Base-by-base conservation (phyloP, 2,329 filamentous ascomycete genomes). In the Amphichorda felina region DNA sequence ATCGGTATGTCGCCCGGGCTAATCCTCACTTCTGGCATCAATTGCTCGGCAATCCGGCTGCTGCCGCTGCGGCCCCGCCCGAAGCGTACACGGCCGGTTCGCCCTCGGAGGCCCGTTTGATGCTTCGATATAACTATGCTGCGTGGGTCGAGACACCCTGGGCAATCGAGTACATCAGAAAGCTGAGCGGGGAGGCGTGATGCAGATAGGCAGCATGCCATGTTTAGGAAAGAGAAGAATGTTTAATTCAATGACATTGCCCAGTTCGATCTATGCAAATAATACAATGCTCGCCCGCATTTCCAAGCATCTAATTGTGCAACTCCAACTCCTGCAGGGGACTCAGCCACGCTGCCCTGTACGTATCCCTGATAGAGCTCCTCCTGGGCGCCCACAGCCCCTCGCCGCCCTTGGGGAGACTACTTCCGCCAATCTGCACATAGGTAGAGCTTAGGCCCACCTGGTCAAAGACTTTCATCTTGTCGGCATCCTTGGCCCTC, bases 331-430 rank as follows among this genome's bases (percentile, higher is more conserved):
- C 31, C 3, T 33, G 11, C 16, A 34, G 24, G 5, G 17, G 9
- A 24, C 28, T 13, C 22, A 13, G 10, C 13, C 11, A 22, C 7
- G 15, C 29, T 8, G 31, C 31, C 4, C 5, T n/a, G 16, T 18
- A 34, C n/a, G 34, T 19, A 18, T 38, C 36, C 26, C 28, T 30
- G 19, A 22, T 14, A 14, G 28, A 34, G 5, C 21, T 29, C 24
- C n/a, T 14, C 19, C 26, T 33, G 8, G 36, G 36, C 16, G 30
- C 30, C 36, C 36, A 38, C 26, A 38, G 10, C 2, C 36, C 36
- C 18, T 21, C 27, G 8, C 36, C 36, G 1, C 15, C 30, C 18
- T 22, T 33, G 24, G 36, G 36, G 15, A 38, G 29, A 14, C 10
- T 16, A 9, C 30, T 19, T 4, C 6, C 11, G 16, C 30, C 31